A percentile compares a stretch with the other conserved stretches of the same genome.
Conservation (phyloP, 225 moss, liverwort and hornwort species). For the Thuidium tamariscinum region DNA sequence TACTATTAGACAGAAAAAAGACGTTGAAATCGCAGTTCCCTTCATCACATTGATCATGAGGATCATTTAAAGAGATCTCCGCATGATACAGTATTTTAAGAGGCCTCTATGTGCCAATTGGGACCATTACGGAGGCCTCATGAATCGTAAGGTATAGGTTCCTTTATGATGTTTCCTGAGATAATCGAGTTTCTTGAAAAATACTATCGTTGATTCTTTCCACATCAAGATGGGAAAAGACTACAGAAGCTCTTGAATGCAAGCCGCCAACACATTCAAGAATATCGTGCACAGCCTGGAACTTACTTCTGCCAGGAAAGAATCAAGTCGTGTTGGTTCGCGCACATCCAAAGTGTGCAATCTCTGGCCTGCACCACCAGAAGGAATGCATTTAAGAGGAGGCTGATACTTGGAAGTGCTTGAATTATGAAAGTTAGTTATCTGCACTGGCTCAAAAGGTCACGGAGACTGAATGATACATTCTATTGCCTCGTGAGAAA, state of each 20-base stretch:
- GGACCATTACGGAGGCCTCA: background rate
- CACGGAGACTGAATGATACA: background rate
- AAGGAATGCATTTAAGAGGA: background rate
- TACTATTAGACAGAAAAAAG: background rate
- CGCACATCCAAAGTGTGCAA: constrained; percentile 38
- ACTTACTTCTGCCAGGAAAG: constrained; percentile 34
- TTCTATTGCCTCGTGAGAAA: background rate
- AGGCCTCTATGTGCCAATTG: background rate
- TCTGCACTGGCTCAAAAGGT: background rate
- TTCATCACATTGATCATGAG: background rate
- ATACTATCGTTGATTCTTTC: background rate
- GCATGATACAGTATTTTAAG: background rate
- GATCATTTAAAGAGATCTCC: background rate
- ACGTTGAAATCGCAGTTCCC: background rate
- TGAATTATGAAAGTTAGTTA: background rate
- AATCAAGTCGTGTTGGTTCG: constrained; percentile 22
- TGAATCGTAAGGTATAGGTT: background rate
- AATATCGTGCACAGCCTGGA: background rate
- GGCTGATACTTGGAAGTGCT: background rate
- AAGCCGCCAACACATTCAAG: background rate
- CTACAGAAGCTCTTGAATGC: background rate
- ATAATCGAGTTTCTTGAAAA: background rate
- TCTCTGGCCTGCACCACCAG: constrained; percentile 25
- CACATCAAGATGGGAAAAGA: background rate
- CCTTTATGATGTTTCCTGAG: background rate